Evolutionary conservation across 2,329 filamentous ascomycete species (phyloP).

Genomic region (Arachnopeziza araneosa): DNA sequence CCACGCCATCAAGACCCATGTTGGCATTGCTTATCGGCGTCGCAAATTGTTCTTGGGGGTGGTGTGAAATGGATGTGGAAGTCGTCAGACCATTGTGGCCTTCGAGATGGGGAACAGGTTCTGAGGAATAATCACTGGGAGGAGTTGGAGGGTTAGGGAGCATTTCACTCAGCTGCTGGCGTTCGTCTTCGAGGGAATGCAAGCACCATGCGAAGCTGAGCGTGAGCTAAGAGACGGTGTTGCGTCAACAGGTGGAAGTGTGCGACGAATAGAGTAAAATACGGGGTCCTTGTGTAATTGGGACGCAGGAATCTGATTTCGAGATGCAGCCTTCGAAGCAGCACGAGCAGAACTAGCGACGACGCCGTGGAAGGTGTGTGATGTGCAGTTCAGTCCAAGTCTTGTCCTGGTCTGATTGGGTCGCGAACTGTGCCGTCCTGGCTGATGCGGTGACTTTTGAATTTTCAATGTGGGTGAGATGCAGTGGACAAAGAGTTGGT

Average conservation of each 20-base stretch:
- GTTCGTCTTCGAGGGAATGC: constrained; percentile 8
- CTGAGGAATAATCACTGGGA: constrained; percentile 6
- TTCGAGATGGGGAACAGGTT: constrained; percentile 6
- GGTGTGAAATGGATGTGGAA: neutral
- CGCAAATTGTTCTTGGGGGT: constrained; percentile 1
- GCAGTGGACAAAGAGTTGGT: constrained; percentile 1
- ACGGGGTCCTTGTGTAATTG: constrained; percentile 9
- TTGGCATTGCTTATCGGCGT: constrained; percentile 15
- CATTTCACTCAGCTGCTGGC: constrained; percentile 22
- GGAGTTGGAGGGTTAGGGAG: constrained; percentile 22
- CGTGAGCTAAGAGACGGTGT: constrained; percentile 14
- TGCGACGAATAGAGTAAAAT: constrained; percentile 9
- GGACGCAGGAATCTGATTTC: constrained; percentile 16
- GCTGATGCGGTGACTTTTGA: constrained; percentile 1
- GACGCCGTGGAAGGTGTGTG: neutral
- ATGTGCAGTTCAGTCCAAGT: neutral
- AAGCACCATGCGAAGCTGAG: constrained; percentile 17
- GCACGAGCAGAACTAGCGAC: neutral
- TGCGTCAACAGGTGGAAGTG: constrained; percentile 6
- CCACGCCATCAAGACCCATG: constrained; percentile 11
- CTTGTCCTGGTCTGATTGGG: neutral
- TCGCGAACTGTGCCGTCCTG: constrained; percentile 2
- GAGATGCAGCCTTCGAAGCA: constrained; percentile 11
- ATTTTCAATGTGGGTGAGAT: neutral
- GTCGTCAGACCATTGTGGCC: constrained; percentile 10